phyloP scores from a whole-genome alignment of 2,329 filamentous ascomycete species.

The Fusarium sublunatum region DNA sequence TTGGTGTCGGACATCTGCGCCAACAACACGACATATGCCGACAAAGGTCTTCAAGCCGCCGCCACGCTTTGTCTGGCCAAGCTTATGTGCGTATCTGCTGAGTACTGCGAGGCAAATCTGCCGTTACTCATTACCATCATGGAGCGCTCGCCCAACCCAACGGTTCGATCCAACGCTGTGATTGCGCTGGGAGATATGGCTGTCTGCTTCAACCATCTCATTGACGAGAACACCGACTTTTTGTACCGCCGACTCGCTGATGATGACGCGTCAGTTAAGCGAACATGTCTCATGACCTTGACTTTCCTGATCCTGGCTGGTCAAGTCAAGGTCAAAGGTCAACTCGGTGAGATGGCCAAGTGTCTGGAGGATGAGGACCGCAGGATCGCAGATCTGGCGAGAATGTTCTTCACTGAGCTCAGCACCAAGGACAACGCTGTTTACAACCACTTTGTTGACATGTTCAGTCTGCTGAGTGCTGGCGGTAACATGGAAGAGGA shows the following conservation, averaged over 20 bases:
- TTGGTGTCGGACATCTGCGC: constrained; percentile 93
- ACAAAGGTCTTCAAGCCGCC: constrained; percentile 90
- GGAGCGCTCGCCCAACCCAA: constrained; percentile 91
- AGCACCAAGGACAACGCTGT: constrained; percentile 98
- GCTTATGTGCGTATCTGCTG: constrained; percentile 96
- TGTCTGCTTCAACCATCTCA: constrained; percentile 98
- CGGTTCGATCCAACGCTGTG: constrained; percentile 93
- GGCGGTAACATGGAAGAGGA: constrained; percentile 86
- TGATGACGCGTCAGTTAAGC: constrained; percentile 87
- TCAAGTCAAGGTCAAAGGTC: constrained; percentile 99
- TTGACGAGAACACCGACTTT: constrained; percentile 99
- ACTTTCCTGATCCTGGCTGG: constrained; percentile 97
- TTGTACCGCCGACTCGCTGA: constrained; percentile 94
- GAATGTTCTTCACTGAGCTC: constrained; percentile 99
- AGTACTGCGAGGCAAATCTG: constrained; percentile 95
- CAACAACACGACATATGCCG: constrained; percentile 91
- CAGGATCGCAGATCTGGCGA: constrained; percentile 89
- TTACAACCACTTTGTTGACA: constrained; percentile 99
- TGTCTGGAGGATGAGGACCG: constrained; percentile 97
- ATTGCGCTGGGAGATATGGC: constrained; percentile 99
- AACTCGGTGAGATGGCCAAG: constrained; percentile 98
- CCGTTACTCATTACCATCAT: constrained; percentile 97
- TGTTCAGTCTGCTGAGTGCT: constrained; percentile 92
- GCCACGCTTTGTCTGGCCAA: constrained; percentile 96
- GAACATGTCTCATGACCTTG: constrained; percentile 97